Base-by-base conservation (phyloP, 169 alveolate genomes). In the Theileria annulata region DNA sequence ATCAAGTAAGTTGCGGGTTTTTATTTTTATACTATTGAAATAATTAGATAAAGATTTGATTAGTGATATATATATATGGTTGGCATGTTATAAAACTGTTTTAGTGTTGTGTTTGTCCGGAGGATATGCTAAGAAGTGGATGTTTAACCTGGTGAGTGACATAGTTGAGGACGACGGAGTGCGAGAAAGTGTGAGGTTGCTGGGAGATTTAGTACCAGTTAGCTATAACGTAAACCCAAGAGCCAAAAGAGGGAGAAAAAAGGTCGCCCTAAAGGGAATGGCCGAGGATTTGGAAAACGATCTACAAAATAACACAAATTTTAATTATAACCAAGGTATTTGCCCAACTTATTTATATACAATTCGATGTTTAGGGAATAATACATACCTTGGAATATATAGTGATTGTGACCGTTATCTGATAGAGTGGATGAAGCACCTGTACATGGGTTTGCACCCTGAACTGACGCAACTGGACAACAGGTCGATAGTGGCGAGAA, bases 401-500 rank as follows among this genome's bases (percentile, higher is more conserved):
- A 72, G 85, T 30, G 87, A 84, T 1, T 75, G 87, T 31, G 90
- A 84, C 59, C 73, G 87, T 10, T 2, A 31, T 49, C 66, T 84
- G 37, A 70, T 84, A 0, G 90, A 84, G 62, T 84, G 90, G 90
- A 84, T 84, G 90, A 76, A 77, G 75, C 71, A 68, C 79, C 42
- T 77, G 17, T 77, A 37, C 58, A 77, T 77, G 54, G 80, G 90
- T n/a, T 47, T 84, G 42, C 90, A 84, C 49, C 90, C 90, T 25
- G 90, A 84, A 19, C 35, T 77, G 66, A 70, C 87, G 35, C 90
- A 84, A 48, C 79, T 84, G 48, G 96, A 93, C 63, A 93, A 93
- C 80, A 76, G 96, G 15, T 89, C 93, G 15, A 77, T 93, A 28
- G 96, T 93, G 19, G 96, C 96, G 6, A 92, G 91, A 63, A 87